These are phyloP conservation scores for Pseudocercospora cruenta DNA, from an alignment of 2,329 filamentous ascomycete genomes.

Conservation along the genomic window DNA sequence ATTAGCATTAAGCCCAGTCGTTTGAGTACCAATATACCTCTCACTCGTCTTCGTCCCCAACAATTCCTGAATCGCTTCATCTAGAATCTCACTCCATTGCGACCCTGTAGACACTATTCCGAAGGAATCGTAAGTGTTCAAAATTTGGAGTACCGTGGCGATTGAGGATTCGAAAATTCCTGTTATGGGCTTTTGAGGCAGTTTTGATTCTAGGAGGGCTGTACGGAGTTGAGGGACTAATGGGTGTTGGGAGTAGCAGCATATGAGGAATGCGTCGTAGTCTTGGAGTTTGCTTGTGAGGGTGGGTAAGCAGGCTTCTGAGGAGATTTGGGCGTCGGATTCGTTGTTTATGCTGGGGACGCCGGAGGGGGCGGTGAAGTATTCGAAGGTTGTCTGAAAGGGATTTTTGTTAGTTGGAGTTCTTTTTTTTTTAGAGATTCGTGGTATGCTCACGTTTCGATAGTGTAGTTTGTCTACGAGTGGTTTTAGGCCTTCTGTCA, in stretches of 20 bases:
- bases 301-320: constrained; percentile 63
- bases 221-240: constrained; percentile 60
- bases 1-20: constrained; percentile 76
- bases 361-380: constrained; percentile 69
- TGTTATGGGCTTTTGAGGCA: constrained; percentile 59
- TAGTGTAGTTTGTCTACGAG: constrained; percentile 51
- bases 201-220: constrained; percentile 20
- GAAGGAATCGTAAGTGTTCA: constrained; percentile 62
- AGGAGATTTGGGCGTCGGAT: constrained; percentile 67
- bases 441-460: constrained; percentile 41
- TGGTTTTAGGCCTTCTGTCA: constrained; percentile 69
- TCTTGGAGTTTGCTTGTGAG: constrained; percentile 50
- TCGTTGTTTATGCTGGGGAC: constrained; percentile 80
- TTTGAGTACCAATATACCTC: constrained; percentile 76
- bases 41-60: constrained; percentile 55
- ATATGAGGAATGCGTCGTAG: constrained; percentile 80
- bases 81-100: constrained; percentile 78
- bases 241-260: constrained; percentile 85
- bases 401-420: constrained; percentile 4
- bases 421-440: too few species aligned
- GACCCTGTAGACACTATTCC: constrained; percentile 88
- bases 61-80: constrained; percentile 65
- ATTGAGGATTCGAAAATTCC: constrained; percentile 91
- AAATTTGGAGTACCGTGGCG: constrained; percentile 61
- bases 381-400: constrained; percentile 53